phyloP scores from a whole-genome alignment of 345 rosid genomes.

The Pistacia vera region DNA sequence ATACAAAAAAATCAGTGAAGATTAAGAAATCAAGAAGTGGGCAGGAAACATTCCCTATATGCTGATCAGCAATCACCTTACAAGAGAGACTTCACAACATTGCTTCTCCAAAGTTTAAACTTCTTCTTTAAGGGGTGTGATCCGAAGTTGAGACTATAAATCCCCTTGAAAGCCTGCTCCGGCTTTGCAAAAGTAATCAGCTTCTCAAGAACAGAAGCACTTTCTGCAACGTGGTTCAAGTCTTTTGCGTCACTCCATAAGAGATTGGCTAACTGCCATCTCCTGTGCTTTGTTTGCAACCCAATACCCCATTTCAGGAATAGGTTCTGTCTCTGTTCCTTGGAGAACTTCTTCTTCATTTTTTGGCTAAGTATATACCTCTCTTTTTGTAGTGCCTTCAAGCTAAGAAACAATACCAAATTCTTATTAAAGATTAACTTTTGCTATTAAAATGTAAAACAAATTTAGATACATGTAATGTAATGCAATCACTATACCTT shows the following conservation, averaged over 20 bases:
- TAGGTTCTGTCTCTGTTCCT: conserved; percentile 63
- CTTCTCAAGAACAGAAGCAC: conserved; percentile 71
- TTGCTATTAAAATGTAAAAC: too few species aligned
- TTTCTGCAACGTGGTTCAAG: conserved; percentile 67
- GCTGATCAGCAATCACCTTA: conserved; percentile 3
- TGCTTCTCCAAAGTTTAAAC: conserved; percentile 37
- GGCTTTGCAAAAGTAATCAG: conserved; percentile 57
- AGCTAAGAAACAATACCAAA: conserved; percentile 37
- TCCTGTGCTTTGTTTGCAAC: conserved; percentile 60
- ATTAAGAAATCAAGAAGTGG: background rate
- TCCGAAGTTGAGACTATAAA: conserved; percentile 50
- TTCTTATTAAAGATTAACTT: background rate
- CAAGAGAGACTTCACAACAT: conserved; percentile 35
- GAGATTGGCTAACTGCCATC: conserved; percentile 56
- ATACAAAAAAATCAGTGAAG: conserved; percentile 1
- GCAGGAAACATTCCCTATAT: background rate
- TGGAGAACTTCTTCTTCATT: conserved; percentile 59
- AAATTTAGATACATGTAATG: background rate
- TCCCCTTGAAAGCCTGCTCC: conserved; percentile 45
- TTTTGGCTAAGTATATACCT: conserved; percentile 63
- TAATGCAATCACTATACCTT: conserved; percentile 44
- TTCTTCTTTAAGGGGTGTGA: conserved; percentile 33
- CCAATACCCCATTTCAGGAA: conserved; percentile 75
- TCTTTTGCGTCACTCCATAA: conserved; percentile 68
- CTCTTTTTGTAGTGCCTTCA: conserved; percentile 59